phyloP scores from a whole-genome alignment of 345 rosid genomes.

The Gossypium stocksii region DNA sequence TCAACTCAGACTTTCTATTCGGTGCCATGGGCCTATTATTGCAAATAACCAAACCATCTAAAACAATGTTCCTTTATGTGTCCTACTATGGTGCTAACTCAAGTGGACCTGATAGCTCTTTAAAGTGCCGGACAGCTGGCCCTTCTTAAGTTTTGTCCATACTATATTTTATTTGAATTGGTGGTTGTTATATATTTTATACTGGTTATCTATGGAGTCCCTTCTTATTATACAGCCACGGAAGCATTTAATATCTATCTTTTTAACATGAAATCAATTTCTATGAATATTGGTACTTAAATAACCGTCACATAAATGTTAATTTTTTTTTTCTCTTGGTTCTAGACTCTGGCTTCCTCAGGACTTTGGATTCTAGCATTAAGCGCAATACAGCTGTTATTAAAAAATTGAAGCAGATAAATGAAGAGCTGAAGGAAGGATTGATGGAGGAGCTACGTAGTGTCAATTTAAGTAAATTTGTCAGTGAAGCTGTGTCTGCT shows the following conservation, averaged over 20 bases:
- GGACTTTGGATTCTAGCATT: constrained; percentile 93
- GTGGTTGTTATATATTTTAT: background rate
- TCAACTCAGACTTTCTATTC: background rate
- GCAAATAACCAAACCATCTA: background rate
- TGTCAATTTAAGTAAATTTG: constrained; percentile 90
- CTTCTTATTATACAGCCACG: background rate
- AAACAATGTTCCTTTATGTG: background rate
- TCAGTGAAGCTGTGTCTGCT: constrained; percentile 40
- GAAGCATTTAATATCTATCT: background rate
- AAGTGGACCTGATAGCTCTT: background rate
- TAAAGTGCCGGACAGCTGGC: background rate
- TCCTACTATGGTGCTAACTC: background rate
- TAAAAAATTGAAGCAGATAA: constrained; percentile 87
- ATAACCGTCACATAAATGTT: constrained; percentile 20
- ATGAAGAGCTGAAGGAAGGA: constrained; percentile 29
- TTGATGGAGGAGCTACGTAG: constrained; percentile 77
- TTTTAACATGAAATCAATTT: background rate
- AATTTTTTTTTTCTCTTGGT: constrained; percentile 23
- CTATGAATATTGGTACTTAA: background rate
- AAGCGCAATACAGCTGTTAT: constrained; percentile 93
- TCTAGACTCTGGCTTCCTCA: constrained; percentile 73
- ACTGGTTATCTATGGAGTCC: background rate
- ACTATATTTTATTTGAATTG: background rate
- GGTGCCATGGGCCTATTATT: background rate
- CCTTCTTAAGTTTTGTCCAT: background rate